Evolutionary conservation across 2,329 filamentous ascomycete genomes (phyloP).

Genomic region (Chrysoporthe deuterocubensis): DNA sequence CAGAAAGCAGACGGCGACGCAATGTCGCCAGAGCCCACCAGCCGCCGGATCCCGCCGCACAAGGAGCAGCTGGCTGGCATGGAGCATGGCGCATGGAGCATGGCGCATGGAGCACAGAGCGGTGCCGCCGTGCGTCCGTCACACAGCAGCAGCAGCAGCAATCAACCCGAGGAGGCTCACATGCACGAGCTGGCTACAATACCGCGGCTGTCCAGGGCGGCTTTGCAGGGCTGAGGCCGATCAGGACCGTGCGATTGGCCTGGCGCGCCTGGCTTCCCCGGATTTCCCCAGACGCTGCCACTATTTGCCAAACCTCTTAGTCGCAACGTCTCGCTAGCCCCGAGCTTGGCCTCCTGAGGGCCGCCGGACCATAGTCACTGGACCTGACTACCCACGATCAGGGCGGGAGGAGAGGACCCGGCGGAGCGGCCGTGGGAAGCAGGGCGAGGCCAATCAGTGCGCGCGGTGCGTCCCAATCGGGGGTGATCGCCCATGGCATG

Average conservation of each 20-base stretch:
- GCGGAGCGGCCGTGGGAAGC: not conserved
- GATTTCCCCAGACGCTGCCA: not conserved
- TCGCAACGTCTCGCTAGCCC: not conserved
- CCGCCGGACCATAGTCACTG: not conserved
- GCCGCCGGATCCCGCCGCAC: not conserved
- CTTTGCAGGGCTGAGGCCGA: not conserved
- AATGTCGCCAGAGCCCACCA: not conserved
- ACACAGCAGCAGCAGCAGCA: not conserved
- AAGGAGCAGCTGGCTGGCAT: not conserved
- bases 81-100: too few relatives aligned
- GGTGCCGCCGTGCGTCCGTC: too few relatives aligned
- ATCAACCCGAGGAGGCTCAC: not conserved
- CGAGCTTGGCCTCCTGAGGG: not conserved
- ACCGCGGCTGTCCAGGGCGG: constrained; percentile 4
- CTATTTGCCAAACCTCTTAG: not conserved
- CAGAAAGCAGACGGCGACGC: not conserved
- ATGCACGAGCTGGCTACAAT: not conserved
- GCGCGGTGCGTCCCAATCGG: not conserved
- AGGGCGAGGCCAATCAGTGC: not conserved
- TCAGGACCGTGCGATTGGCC: not conserved
- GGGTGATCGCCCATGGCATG: constrained; percentile 1
- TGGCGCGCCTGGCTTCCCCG: not conserved
- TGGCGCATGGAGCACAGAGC: too few relatives aligned
- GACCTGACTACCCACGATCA: constrained; percentile 1
- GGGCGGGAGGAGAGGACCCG: constrained; percentile 1